Evolutionary conservation across 495 filamentous ascomycete species (phyloP), one percentile per base, ranked within the genome.

Genomic region (Penicillium manginii): DNA sequence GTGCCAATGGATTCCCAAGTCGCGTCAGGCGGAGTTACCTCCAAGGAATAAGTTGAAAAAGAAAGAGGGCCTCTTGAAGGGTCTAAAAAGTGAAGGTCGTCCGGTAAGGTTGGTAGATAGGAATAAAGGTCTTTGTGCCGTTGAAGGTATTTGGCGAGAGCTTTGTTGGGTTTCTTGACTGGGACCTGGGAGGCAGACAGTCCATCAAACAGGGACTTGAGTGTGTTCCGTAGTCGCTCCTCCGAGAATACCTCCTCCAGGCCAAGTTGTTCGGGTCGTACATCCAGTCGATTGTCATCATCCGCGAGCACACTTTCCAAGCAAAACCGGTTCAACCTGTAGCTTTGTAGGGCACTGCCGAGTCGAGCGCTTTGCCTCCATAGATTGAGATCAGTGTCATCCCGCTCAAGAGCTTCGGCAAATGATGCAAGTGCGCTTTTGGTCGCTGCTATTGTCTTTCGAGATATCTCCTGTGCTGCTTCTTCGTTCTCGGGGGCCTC

Each of bases 311-410:
- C 91, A 54, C 93, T 90, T 69, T 99, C 94, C 17, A 98, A 76
- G 61, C 96, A 94, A 66, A 91, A 98, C 33, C 96, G 84, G 35
- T 83, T 86, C 29, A 96, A 81, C 7, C 93, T 83, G 33, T 83
- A 75, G 59, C 92, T 97, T 33, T 86, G 84, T 14, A 97, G 73
- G 55, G 91, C 84, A 29, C 85, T 82, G 10, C 86, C 88, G 18
- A 98, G 81, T 29, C 90, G 85, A 7, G 94, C 89, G 22, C 91
- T 84, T 55, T 90, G 85, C 58, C 94, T 82, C 94, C 94, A 98
- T n/a, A 98, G 80, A 62, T 96, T 93, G 31, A 94, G 80, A 71
- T 98, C 96, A 2, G 92, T 89, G 39, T 96, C 91, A 68, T 98
- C 94, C 42, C 89, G 88, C 60, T 93, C 91, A 22, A 98, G 78